Evolutionary conservation across 768 basidiomycete species (phyloP).

Genomic region (Phaeolepiota aurea): DNA sequence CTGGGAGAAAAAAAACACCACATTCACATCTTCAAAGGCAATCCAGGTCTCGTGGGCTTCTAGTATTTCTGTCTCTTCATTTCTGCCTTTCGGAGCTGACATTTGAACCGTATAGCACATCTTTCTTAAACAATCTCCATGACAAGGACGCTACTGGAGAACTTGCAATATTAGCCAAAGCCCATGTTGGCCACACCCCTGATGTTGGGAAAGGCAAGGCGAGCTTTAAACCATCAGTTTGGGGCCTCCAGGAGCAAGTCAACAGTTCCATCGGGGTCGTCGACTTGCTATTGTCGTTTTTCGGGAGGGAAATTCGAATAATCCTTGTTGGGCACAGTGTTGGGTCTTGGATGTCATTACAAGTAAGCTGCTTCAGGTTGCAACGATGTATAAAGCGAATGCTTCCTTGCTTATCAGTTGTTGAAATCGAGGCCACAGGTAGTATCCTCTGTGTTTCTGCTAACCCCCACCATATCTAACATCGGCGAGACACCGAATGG

Average conservation of each 20-base stretch:
- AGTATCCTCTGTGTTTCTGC: conserved; percentile 40
- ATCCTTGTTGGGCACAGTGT: conserved; percentile 61
- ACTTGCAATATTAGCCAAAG: conserved; percentile 51
- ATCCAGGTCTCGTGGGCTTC: conserved; percentile 57
- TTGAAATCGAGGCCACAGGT: conserved; percentile 34
- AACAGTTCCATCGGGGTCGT: conserved; percentile 47
- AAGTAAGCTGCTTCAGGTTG: too few species aligned
- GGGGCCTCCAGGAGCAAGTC: too few species aligned
- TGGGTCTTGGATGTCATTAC: conserved; percentile 60
- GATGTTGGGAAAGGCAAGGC: conserved; percentile 15
- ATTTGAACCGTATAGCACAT: conserved; percentile 12
- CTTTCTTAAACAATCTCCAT: conserved; percentile 51
- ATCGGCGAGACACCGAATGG: conserved; percentile 65
- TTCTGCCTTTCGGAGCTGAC: neutral
- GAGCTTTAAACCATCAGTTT: too few species aligned
- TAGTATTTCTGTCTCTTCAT: conserved; percentile 22
- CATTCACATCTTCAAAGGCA: conserved; percentile 20
- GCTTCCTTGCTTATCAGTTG: too few species aligned
- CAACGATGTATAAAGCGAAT: too few species aligned
- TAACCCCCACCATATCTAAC: conserved; percentile 65
- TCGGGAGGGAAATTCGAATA: conserved; percentile 24
- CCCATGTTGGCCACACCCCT: conserved; percentile 59
- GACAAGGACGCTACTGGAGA: conserved; percentile 19
- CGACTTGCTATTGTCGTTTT: conserved; percentile 28
- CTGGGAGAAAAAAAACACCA: neutral